Conservation (phyloP, 441 rosid genomes). For the Pelargonium fulgidum region DNA sequence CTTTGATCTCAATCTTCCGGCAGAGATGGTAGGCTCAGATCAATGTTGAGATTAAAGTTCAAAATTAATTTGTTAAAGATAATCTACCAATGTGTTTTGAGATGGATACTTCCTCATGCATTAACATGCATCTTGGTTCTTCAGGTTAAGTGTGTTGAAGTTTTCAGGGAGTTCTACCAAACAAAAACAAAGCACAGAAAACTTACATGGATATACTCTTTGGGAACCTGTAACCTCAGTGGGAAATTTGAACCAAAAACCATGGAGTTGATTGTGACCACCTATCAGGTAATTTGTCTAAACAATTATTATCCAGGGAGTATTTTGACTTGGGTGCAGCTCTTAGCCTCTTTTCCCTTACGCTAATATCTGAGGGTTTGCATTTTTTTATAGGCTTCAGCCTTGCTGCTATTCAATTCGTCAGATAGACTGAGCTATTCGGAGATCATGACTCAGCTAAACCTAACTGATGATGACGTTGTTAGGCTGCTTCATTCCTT, state of each 20-base stretch:
- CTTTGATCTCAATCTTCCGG: slow-evolving; percentile 78
- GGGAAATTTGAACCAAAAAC: slow-evolving; percentile 82
- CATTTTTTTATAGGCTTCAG: slow-evolving; percentile 49
- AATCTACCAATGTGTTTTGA: no score
- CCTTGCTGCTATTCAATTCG: slow-evolving; percentile 69
- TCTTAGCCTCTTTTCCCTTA: neutral
- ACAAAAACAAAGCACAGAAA: slow-evolving; percentile 73
- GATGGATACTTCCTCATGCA: no score
- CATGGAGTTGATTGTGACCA: slow-evolving; percentile 79
- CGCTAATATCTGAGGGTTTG: no score
- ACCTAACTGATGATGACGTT: slow-evolving; percentile 73
- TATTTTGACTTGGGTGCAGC: slow-evolving; percentile 1
- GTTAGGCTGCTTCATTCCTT: slow-evolving; percentile 82
- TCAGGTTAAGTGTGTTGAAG: slow-evolving; percentile 83
- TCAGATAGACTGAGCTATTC: slow-evolving; percentile 66
- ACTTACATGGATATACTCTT: slow-evolving; percentile 89
- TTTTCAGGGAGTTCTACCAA: slow-evolving; percentile 79
- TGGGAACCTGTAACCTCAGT: slow-evolving; percentile 72
- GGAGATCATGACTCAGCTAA: slow-evolving; percentile 73
- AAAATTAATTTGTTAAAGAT: no score
- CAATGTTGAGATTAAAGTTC: neutral
- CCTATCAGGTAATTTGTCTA: slow-evolving; percentile 61
- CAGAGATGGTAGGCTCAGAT: slow-evolving; percentile 64
- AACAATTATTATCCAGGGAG: neutral
- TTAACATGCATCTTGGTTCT: no score